Evolutionary conservation across 2,329 filamentous ascomycete species (phyloP).

Genomic region (Fusarium sulawesiense): DNA sequence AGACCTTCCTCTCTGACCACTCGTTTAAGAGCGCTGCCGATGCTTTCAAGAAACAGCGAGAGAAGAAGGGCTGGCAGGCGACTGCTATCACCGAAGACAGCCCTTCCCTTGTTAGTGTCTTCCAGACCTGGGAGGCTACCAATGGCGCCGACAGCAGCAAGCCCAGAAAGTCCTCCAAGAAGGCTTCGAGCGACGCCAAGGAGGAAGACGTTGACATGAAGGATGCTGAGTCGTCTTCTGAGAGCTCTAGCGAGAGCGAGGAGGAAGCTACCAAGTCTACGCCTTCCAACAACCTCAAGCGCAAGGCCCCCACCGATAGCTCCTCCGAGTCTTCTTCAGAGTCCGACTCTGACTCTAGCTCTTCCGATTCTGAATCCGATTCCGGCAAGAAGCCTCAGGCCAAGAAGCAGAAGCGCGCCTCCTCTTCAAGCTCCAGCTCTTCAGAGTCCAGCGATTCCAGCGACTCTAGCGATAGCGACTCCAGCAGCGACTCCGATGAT

Average conservation of each 20-base stretch:
- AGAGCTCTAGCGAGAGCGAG: conserved; percentile 46
- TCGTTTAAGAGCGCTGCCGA: conserved; percentile 71
- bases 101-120: conserved; percentile 62
- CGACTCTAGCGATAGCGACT: conserved; percentile 45
- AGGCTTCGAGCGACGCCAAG: conserved; percentile 43
- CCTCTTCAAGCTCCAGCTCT: conserved; percentile 32
- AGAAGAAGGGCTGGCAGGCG: conserved; percentile 61
- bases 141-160: conserved; percentile 34
- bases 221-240: conserved; percentile 54
- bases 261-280: conserved; percentile 40
- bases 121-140: conserved; percentile 61
- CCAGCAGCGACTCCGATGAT: conserved; percentile 48
- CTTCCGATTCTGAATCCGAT: conserved; percentile 45
- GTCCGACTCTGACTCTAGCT: conserved; percentile 47
- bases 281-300: conserved; percentile 52
- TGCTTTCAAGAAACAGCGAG: conserved; percentile 72
- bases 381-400: conserved; percentile 59
- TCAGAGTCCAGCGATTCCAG: conserved; percentile 41
- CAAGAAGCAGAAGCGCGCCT: conserved; percentile 63
- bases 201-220: conserved; percentile 61
- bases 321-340: conserved; percentile 53
- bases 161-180: conserved; percentile 38
- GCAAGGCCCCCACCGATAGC: conserved; percentile 53
- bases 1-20: conserved; percentile 73
- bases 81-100: conserved; percentile 40